Percentiles rank a stretch among this genome's conserved stretches.
These are phyloP conservation scores for Aquilaria agallochum DNA, from an alignment of 441 rosid genomes.

Conservation along the genomic window DNA sequence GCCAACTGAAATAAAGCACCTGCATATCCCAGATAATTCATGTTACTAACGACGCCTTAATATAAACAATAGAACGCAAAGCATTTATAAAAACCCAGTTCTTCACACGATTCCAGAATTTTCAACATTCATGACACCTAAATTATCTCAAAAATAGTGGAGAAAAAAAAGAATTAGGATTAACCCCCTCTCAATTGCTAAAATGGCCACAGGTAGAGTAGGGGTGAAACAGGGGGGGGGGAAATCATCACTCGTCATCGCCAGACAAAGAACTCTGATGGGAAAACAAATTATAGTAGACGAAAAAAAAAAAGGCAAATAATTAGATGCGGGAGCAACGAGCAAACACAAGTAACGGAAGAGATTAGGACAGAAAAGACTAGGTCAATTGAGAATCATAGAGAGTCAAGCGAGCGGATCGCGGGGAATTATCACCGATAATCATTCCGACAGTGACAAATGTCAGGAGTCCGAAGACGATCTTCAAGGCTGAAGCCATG, in stretches of 20 bases:
- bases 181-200: background rate
- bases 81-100: background rate
- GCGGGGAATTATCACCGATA: conserved; percentile 42
- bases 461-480: conserved; percentile 73
- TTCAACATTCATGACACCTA: too few relatives aligned
- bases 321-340: background rate
- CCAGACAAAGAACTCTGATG: background rate
- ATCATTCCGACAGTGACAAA: conserved; percentile 95
- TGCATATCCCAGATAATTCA: conserved; percentile 30
- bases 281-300: too few relatives aligned
- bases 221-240: background rate
- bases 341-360: background rate
- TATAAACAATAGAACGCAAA: background rate
- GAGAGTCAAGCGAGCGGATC: background rate
- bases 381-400: too few relatives aligned
- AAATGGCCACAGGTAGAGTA: background rate
- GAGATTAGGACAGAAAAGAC: background rate
- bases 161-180: too few relatives aligned
- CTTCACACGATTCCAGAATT: too few relatives aligned
- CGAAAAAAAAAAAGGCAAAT: too few relatives aligned
- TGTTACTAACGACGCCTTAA: background rate
- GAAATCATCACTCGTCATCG: background rate
- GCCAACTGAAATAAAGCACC: conserved; percentile 87
- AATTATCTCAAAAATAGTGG: too few relatives aligned
- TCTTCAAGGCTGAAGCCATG: conserved; percentile 71